Evolutionary conservation across 192 early-diverging fungal genomes (phyloP), one percentile per base, ranked within the genome.

Genomic region (Geosiphon pyriformis): DNA sequence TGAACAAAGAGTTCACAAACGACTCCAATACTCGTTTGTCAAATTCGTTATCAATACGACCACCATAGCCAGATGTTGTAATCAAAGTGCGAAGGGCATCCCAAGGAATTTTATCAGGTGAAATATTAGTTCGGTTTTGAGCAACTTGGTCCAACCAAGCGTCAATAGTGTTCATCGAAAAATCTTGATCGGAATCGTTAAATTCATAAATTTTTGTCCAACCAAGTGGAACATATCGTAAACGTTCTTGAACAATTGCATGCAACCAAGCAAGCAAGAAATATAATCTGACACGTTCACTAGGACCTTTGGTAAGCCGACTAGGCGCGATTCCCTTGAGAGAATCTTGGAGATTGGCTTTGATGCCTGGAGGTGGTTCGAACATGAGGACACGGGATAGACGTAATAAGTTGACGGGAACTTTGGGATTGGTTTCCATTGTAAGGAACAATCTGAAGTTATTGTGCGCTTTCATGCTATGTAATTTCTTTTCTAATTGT

Each of bases 151-250:
- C 93, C n/a, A 98, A 61, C 98, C 98, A 99, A 50, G 80, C 73
- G 77, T 99, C 94, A 51, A 98, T 84, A 0, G 94, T 92, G 18
- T 79, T 80, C 31, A 96, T 69, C 0, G 91, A 93, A 72, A 94
- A 96, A 46, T 94, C 91, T 71, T 92, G 88, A 76, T 99, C 96
- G 4, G 95, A 89, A 67, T 99, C 98, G 73, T 95, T 97, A 72
- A 99, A 99, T 72, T 98, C 98, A 71, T 99, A 99, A 1, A 76
- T 68, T 76, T 94, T 95, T 11, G 94, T 89, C 98, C 98, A 99
- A 23, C 98, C 98, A 31, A 99, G 80, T 47, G 98, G 98, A 18
- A 87, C 87, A 73, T 99, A 99, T 10, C 98, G 90, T 32, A 97
- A 82, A 53, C 98, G 92, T 81, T 99, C 98, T 69, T 94, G 79